Conservation (phyloP, 306 rosid species). For the Pachyrhizus erosus region DNA sequence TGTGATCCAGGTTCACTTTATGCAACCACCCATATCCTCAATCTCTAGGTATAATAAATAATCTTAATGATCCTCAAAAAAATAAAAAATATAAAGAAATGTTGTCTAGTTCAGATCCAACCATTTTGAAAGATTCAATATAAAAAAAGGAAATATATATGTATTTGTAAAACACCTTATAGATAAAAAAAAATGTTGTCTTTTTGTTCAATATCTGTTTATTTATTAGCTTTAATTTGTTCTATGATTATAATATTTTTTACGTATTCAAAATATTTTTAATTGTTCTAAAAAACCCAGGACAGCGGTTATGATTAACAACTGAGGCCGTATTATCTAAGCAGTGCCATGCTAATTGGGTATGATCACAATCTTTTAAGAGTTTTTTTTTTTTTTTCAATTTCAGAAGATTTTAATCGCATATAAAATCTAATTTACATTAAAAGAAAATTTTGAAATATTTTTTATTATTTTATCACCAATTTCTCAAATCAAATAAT, state of each 20-base stretch:
- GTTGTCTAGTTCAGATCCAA: conserved; percentile 23
- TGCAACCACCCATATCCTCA: conserved; percentile 31
- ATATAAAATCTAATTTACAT: neutral
- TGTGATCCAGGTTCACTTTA: conserved; percentile 5
- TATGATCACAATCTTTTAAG: too few relatives aligned
- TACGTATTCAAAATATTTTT: neutral
- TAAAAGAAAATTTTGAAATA: neutral
- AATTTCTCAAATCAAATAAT: neutral
- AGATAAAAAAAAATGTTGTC: neutral
- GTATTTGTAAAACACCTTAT: neutral
- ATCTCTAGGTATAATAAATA: neutral
- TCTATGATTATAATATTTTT: neutral
- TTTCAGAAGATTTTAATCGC: too few relatives aligned
- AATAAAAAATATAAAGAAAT: too few relatives aligned
- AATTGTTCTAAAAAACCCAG: neutral
- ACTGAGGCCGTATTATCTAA: neutral
- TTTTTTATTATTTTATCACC: neutral
- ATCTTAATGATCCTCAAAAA: too few relatives aligned
- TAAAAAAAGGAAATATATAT: too few relatives aligned
- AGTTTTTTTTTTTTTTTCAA: too few relatives aligned
- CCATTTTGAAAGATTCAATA: conserved; percentile 1
- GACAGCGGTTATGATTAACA: neutral
- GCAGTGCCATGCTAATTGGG: neutral
- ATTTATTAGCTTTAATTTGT: neutral
- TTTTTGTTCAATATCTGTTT: neutral